Evolutionary conservation across 2,329 filamentous ascomycete species (phyloP).

Genomic region (Eutypa lata): DNA sequence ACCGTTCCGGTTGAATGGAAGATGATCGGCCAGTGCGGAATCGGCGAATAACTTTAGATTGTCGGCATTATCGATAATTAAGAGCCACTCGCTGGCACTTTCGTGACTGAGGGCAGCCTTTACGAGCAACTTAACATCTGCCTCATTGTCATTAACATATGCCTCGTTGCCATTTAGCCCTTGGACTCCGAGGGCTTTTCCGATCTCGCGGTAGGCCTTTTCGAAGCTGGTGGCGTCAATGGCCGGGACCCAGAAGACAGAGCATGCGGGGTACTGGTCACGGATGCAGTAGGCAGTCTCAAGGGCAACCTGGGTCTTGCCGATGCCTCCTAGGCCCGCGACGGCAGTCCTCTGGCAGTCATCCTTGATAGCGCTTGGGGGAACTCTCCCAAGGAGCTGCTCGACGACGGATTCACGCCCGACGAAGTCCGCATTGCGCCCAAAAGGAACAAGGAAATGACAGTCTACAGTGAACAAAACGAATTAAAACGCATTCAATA

Average conservation of each 20-base stretch:
- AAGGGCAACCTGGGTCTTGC: slow-evolving; percentile 38
- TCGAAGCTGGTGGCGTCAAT: slow-evolving; percentile 27
- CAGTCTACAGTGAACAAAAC: too few species aligned
- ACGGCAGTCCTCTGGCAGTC: slow-evolving; percentile 24
- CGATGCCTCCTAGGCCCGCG: slow-evolving; percentile 31
- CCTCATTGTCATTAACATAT: too few species aligned
- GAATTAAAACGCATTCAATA: too few species aligned
- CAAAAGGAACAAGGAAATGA: too few species aligned
- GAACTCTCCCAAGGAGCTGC: too few species aligned
- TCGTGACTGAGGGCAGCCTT: slow-evolving; percentile 27
- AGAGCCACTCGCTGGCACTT: slow-evolving; percentile 32
- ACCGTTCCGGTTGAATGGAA: slow-evolving; percentile 28
- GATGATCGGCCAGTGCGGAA: slow-evolving; percentile 13
- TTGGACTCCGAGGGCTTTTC: slow-evolving; percentile 19
- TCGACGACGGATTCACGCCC: too few species aligned
- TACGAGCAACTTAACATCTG: slow-evolving; percentile 34
- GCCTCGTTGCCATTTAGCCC: too few species aligned
- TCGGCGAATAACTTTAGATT: slow-evolving; percentile 30
- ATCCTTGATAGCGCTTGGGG: too few species aligned
- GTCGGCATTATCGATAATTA: slow-evolving; percentile 45
- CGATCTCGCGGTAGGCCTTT: slow-evolving; percentile 33
- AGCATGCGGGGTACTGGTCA: slow-evolving; percentile 25
- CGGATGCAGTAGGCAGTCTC: slow-evolving; percentile 29
- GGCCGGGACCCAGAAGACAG: slow-evolving; percentile 39
- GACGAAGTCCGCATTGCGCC: too few species aligned